These are phyloP conservation scores for Hyphochytrium catenoides DNA, from an alignment of 352 stramenopile genomes.

Conservation along the genomic window DNA sequence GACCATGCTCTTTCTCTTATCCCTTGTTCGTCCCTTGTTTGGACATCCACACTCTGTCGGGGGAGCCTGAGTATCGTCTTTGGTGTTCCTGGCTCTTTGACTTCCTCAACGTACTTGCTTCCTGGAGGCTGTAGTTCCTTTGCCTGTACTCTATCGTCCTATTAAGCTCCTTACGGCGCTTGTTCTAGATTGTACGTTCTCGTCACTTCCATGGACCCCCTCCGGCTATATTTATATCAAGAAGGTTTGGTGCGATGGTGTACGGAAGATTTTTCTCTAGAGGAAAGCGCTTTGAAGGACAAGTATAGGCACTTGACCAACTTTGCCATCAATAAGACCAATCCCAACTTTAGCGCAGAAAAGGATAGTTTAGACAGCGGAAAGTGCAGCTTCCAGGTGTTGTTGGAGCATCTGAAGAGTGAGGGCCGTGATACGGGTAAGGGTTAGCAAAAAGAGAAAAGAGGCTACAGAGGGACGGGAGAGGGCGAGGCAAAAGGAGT, in stretches of 20 bases:
- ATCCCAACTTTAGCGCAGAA: slow-evolving; percentile 22
- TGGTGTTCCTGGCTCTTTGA: no score
- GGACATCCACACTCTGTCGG: no score
- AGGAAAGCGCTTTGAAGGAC: slow-evolving; percentile 24
- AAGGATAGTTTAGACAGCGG: slow-evolving; percentile 19
- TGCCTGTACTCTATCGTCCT: no score
- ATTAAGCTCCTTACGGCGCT: no score
- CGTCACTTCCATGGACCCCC: slow-evolving; percentile 52
- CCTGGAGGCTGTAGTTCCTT: no score
- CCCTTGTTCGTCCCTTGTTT: no score
- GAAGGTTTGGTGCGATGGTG: slow-evolving; percentile 59
- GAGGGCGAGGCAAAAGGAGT: no score
- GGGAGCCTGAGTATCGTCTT: no score
- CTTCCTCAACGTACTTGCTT: no score
- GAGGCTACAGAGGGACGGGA: no score
- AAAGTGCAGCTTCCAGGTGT: slow-evolving; percentile 33
- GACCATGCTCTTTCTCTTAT: no score
- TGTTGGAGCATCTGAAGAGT: slow-evolving; percentile 18
- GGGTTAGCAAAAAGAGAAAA: no score
- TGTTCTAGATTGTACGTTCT: slow-evolving; percentile 71
- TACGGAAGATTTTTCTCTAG: slow-evolving; percentile 32
- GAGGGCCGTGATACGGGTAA: slow-evolving; percentile 11
- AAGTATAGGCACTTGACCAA: slow-evolving; percentile 42
- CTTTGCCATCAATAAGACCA: slow-evolving; percentile 44
- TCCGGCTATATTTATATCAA: slow-evolving; percentile 57